These are phyloP conservation scores for Balakata baccata DNA, from an alignment of 345 rosid species.

Conservation along the genomic window DNA sequence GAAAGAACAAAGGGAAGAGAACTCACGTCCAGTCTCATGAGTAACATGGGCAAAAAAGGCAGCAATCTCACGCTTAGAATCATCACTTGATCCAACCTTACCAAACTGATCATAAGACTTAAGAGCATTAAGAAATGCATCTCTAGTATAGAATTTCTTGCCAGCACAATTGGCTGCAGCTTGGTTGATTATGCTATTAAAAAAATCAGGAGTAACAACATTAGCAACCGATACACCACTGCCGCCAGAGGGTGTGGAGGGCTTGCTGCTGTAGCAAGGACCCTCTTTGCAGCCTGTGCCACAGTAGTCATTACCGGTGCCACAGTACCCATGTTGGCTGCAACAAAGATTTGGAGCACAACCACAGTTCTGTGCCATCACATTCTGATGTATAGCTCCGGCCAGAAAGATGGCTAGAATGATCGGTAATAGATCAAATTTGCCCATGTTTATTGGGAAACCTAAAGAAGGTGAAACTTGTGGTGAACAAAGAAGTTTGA, in stretches of 20 bases:
- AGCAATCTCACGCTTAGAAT: conserved; percentile 50
- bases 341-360: conserved; percentile 31
- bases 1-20: not conserved
- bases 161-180: conserved; percentile 34
- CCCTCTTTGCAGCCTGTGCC: conserved; percentile 28
- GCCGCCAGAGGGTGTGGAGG: not conserved
- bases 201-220: conserved; percentile 40
- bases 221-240: conserved; percentile 23
- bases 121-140: conserved; percentile 32
- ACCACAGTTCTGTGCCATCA: conserved; percentile 31
- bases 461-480: not conserved
- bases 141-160: conserved; percentile 40
- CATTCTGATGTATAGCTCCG: not conserved
- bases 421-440: not conserved
- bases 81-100: conserved; percentile 27
- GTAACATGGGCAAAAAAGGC: conserved; percentile 51
- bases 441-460: not conserved
- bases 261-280: conserved; percentile 15
- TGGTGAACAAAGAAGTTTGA: not conserved
- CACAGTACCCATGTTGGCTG: conserved; percentile 36
- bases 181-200: conserved; percentile 36
- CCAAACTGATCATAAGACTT: conserved; percentile 34
- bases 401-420: not conserved
- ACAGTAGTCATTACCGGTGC: conserved; percentile 26
- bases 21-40: conserved; percentile 48